Percentiles rank a stretch among this genome's conserved stretches.
Conservation (phyloP, 2,329 filamentous ascomycete species). For the Monilinia laxa region DNA sequence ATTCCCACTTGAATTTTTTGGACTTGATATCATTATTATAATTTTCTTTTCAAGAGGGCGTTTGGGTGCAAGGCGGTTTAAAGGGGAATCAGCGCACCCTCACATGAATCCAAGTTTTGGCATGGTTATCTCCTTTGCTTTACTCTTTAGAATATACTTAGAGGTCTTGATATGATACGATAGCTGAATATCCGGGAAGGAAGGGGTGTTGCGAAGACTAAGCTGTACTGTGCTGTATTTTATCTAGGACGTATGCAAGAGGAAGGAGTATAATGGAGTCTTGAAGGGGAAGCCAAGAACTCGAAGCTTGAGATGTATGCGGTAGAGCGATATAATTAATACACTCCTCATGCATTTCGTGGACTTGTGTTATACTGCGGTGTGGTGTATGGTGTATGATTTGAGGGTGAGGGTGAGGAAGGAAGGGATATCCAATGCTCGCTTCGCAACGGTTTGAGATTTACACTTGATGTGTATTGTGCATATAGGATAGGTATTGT, state of each 20-base stretch:
- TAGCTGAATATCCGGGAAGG: background rate
- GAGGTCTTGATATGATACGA: background rate
- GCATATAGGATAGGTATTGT: no score
- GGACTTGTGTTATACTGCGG: background rate
- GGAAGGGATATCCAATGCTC: no score
- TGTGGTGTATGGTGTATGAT: background rate
- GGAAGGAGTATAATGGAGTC: no score
- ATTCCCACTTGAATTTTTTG: conserved; percentile 4
- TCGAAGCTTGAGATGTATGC: background rate
- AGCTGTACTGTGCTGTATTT: background rate
- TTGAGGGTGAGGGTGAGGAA: no score
- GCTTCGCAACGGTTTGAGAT: no score
- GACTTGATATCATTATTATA: background rate
- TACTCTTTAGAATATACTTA: background rate
- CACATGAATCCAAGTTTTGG: background rate
- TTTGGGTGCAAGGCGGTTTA: background rate
- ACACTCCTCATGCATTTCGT: background rate
- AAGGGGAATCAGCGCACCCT: background rate
- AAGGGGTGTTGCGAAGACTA: background rate
- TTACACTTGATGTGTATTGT: no score
- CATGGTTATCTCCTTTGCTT: background rate
- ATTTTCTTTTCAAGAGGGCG: background rate
- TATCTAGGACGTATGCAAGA: background rate
- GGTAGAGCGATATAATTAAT: background rate
- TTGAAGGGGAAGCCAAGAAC: no score